phyloP scores from a whole-genome alignment of 331 rosid genomes.

The Ulmus americana region DNA sequence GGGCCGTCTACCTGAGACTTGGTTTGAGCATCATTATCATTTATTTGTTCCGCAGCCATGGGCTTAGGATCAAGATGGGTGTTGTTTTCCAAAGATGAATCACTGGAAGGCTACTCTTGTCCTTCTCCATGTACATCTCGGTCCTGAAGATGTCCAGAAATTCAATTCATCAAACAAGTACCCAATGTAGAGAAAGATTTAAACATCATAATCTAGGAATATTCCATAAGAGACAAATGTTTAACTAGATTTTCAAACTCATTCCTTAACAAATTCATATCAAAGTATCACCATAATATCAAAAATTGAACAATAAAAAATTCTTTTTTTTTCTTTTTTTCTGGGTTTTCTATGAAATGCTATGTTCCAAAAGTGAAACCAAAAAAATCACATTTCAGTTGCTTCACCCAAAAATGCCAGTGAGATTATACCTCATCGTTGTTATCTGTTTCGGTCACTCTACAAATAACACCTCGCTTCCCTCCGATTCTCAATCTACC shows the following conservation, averaged over 20 bases:
- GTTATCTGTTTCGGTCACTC: constrained; percentile 52
- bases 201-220: neutral
- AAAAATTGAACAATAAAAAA: neutral
- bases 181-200: neutral
- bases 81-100: constrained; percentile 35
- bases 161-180: neutral
- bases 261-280: neutral
- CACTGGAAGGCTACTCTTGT: constrained; percentile 36
- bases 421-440: constrained; percentile 51
- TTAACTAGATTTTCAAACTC: neutral
- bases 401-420: neutral
- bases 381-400: neutral
- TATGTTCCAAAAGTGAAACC: neutral
- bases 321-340: too few relatives aligned
- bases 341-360: too few relatives aligned
- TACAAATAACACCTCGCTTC: constrained; percentile 50
- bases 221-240: neutral
- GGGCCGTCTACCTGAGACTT: constrained; percentile 38
- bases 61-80: constrained; percentile 31
- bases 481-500: constrained; percentile 23
- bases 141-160: constrained; percentile 29
- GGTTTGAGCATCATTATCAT: constrained; percentile 42
- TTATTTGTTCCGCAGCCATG: constrained; percentile 36
- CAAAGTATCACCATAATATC: neutral
- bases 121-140: constrained; percentile 41